These are phyloP conservation scores for Solanum pinnatisectum DNA, from an alignment of 257 asterid genomes.

Conservation along the genomic window DNA sequence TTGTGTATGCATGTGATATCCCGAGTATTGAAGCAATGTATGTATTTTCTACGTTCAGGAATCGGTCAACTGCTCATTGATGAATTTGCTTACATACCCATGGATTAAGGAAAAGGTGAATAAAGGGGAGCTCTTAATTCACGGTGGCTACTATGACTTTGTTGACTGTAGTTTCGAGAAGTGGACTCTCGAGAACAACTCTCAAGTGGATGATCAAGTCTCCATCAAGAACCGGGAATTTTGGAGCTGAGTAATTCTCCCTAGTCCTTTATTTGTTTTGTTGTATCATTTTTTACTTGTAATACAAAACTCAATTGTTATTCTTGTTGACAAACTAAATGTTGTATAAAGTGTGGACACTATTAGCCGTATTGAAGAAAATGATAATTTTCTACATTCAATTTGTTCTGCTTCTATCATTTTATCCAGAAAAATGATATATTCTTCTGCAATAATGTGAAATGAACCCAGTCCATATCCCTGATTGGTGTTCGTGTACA, in stretches of 20 bases:
- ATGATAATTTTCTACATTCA: background rate
- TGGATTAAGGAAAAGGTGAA: conserved; percentile 76
- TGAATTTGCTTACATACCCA: conserved; percentile 70
- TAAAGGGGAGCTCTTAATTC: conserved; percentile 50
- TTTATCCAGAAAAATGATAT: background rate
- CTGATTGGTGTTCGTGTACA: background rate
- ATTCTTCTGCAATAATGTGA: background rate
- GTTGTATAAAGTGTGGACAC: background rate
- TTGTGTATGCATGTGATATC: background rate
- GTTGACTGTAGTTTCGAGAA: conserved; percentile 78
- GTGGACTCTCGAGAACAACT: conserved; percentile 59
- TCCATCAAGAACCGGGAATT: conserved; percentile 53
- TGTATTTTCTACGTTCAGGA: conserved; percentile 36
- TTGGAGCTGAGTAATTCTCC: conserved; percentile 45
- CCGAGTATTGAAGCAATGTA: background rate
- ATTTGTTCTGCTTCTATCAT: background rate
- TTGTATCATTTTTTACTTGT: background rate
- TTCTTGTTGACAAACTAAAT: background rate
- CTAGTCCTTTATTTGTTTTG: background rate
- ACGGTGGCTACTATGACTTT: conserved; percentile 96
- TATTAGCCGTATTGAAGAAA: background rate
- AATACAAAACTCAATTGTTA: background rate
- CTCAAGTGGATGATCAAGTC: conserved; percentile 22
- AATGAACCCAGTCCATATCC: background rate
- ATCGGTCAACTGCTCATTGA: conserved; percentile 69